Base-by-base conservation (phyloP, 73 alveolate genomes). In the Tetrahymena borealis region DNA sequence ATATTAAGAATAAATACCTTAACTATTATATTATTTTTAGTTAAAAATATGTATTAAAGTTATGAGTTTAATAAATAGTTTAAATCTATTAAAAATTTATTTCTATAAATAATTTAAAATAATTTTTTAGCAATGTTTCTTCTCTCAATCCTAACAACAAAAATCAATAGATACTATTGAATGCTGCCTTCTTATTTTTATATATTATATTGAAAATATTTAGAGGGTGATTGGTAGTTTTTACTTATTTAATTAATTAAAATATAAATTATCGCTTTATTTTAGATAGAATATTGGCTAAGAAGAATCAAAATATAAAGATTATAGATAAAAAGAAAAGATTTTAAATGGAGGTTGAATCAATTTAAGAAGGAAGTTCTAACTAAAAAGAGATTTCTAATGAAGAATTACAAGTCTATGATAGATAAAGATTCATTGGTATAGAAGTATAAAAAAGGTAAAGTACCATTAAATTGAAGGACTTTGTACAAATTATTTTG, bases 371-470 rank as follows among this genome's bases (percentile, higher is more conserved):
- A 60, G 2, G 3, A 9, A 18, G 33, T 41, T 41, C n/a, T 24
- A 60, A 60, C 28, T n/a, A 79, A 79, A 38, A 79, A 79, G 91
- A 79, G 32, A 36, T 79, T 1, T 36, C 40, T 13, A 79, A 79
- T 32, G 91, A 79, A 36, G 43, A 36, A 36, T 32, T 38, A 16
- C 32, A 79, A 79, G 40, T 79, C 77, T 91, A 91, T 38, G 94
- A 91, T n/a, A 33, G 94, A 91, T 28, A 33, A 20, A 78, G 40
- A 9, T 91, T 91, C 79, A 91, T 91, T 39, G 94, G 94, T 18
- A 42, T 31, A 38, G 38, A 91, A 39, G 94, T 91, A 1, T 91
- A 91, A 38, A 39, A 91, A 40, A 91, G 94, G 94, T 91, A 91
- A 20, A 38, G 0, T 39, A 24, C 43, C 31, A 9, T 24, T 3